Base-by-base conservation (phyloP, 176 grass and related monocot species). In the Aegilops longissima region DNA sequence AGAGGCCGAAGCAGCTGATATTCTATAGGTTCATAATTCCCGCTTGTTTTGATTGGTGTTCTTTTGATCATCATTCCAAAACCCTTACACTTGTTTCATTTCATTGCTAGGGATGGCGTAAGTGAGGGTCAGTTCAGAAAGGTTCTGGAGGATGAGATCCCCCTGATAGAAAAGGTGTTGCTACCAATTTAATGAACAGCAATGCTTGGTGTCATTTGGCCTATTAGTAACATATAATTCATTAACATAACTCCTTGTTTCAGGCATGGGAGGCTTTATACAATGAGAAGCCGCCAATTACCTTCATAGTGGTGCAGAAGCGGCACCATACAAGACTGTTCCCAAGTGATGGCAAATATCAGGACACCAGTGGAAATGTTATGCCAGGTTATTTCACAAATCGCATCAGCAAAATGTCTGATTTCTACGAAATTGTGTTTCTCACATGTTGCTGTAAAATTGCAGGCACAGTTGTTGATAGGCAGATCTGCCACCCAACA, bases 251-350 rank as follows among this genome's bases (percentile, higher is more conserved):
- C 80, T 42, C 9, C 7, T 73, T 63, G 63, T 72, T 80, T 77
- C 74, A 90, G 96, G 92, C 96, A 11, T 98, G 96, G 89, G 87
- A 89, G 79, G 25, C 83, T 12, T 75, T 95, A 25, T 92, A 90
- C 83, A 68, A 54, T 17, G 69, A 89, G 58, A 76, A 85, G 64
- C 90, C 93, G 18, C 29, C 76, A 3, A 88, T 98, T 52, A 95
- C 96, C 62, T 98, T 98, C 70, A 89, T 98, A 72, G 86, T 95
- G n/a, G 93, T 98, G 38, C 93, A 95, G 88, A 98, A 98, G 79
- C 87, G 96, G 73, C 91, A 98, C 34, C 93, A 98, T 65, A 95
- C 93, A 31, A 90, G 93, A 17, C 44, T 98, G 6, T 95, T 92
- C 65, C 88, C 89, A 70, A 61, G 56, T 25, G 82, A 91, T 42